Conservation (phyloP, 1,284 basidiomycete genomes). For the Papiliotrema flavescens region DNA sequence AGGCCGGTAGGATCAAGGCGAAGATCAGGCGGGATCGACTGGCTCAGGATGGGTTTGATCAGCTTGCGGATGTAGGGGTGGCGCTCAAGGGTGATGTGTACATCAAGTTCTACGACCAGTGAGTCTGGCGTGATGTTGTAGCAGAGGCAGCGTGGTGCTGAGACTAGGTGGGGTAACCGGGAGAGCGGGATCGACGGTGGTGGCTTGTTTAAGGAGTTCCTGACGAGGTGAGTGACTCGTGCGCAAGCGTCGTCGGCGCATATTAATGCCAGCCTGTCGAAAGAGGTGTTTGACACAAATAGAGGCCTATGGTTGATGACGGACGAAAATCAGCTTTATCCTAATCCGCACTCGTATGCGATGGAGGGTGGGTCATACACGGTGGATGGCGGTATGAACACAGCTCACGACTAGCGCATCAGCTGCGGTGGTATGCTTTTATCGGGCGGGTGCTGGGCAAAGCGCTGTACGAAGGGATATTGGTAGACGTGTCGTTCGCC, state of each 20-base stretch:
- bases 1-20: conserved; percentile 42
- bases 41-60: conserved; percentile 78
- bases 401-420: conserved; percentile 58
- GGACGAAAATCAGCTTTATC: conserved; percentile 87
- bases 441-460: conserved; percentile 91
- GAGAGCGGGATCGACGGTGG: conserved; percentile 68
- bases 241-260: too few relatives aligned
- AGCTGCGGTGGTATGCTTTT: conserved; percentile 89
- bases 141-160: conserved; percentile 3
- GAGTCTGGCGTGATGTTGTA: conserved; percentile 45
- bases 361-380: conserved; percentile 67
- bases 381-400: not conserved
- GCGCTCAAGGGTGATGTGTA: conserved; percentile 75
- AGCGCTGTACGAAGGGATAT: conserved; percentile 92
- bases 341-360: conserved; percentile 85
- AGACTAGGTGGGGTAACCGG: conserved; percentile 28
- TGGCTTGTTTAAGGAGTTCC: conserved; percentile 96
- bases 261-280: conserved; percentile 61
- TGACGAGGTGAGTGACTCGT: conserved; percentile 63
- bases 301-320: conserved; percentile 90
- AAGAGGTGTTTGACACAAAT: conserved; percentile 92
- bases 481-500: conserved; percentile 94
- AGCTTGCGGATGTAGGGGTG: conserved; percentile 62
- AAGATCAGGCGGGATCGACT: conserved; percentile 70
- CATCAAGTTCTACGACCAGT: conserved; percentile 89